Conservation (phyloP, 164 flowering plant genomes). For the Tetrastigma voinierianum region DNA sequence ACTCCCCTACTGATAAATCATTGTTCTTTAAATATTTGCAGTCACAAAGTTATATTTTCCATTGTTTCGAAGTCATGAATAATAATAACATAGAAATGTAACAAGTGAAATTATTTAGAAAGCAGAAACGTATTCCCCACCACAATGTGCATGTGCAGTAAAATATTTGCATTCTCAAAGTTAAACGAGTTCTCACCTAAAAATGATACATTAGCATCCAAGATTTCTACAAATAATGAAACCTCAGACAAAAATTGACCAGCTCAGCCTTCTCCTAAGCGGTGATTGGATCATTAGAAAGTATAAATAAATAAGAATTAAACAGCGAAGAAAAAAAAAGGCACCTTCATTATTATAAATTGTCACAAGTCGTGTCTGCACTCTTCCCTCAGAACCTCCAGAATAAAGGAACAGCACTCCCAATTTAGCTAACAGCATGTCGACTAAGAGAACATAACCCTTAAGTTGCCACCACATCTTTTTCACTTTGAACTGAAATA, state of each 20-base stretch:
- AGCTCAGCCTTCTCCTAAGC: conserved; percentile 8
- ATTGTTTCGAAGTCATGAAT: no score
- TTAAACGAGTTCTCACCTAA: background rate
- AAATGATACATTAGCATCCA: conserved; percentile 9
- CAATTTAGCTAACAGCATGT: background rate
- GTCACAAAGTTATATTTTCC: no score
- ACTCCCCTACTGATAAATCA: no score
- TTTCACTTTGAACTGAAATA: background rate
- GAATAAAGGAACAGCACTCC: background rate
- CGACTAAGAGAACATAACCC: background rate
- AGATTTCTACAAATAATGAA: conserved; percentile 36
- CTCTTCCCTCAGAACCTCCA: background rate
- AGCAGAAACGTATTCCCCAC: no score
- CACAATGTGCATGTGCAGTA: no score
- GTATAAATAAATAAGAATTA: conserved; percentile 11
- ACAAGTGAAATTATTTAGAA: no score
- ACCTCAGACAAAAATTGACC: conserved; percentile 27
- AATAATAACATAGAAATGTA: no score
- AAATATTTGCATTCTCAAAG: no score
- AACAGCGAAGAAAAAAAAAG: background rate
- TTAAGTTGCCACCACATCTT: background rate
- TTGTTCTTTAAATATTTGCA: no score
- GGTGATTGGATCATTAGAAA: conserved; percentile 22
- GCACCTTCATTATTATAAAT: background rate
- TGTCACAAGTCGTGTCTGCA: conserved; percentile 7